phyloP scores from a whole-genome alignment of 2,329 filamentous ascomycete species.

The Penicillium sumatraense region DNA sequence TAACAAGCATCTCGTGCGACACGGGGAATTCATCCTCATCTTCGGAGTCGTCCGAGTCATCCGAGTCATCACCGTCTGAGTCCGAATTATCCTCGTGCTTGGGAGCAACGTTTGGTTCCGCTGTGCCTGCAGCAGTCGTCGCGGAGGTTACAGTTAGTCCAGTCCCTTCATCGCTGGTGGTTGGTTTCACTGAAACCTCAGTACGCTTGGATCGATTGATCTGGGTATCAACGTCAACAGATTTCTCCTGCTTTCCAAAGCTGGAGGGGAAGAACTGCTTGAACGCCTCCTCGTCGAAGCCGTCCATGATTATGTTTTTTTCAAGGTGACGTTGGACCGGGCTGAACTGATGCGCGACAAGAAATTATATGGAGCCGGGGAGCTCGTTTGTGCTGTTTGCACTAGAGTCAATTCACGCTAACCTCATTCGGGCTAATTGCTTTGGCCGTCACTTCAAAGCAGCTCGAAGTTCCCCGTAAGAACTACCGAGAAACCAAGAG shows the following conservation, averaged over 20 bases:
- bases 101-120: slow-evolving; percentile 32
- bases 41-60: slow-evolving; percentile 65
- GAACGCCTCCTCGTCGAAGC: slow-evolving; percentile 51
- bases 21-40: slow-evolving; percentile 89
- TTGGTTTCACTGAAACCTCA: slow-evolving; percentile 44
- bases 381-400: slow-evolving; percentile 37
- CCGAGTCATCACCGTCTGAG: slow-evolving; percentile 51
- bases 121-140: slow-evolving; percentile 27
- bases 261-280: slow-evolving; percentile 73
- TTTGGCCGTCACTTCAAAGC: not conserved
- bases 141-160: slow-evolving; percentile 23
- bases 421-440: not conserved
- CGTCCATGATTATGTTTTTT: slow-evolving; percentile 47
- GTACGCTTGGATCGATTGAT: slow-evolving; percentile 76
- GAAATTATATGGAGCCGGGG: slow-evolving; percentile 8
- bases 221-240: slow-evolving; percentile 76
- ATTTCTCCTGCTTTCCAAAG: slow-evolving; percentile 81
- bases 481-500: too few relatives aligned
- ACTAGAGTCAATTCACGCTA: slow-evolving; percentile 4
- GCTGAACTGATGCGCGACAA: slow-evolving; percentile 4
- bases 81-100: slow-evolving; percentile 41
- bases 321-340: slow-evolving; percentile 11
- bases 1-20: slow-evolving; percentile 89
- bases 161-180: slow-evolving; percentile 28
- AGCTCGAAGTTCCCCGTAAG: too few relatives aligned